A percentile compares a stretch with the other conserved stretches of the same genome.
Evolutionary conservation across 1,284 basidiomycete species (phyloP).

Genomic region (Microbotryum silenes-acaulis): DNA sequence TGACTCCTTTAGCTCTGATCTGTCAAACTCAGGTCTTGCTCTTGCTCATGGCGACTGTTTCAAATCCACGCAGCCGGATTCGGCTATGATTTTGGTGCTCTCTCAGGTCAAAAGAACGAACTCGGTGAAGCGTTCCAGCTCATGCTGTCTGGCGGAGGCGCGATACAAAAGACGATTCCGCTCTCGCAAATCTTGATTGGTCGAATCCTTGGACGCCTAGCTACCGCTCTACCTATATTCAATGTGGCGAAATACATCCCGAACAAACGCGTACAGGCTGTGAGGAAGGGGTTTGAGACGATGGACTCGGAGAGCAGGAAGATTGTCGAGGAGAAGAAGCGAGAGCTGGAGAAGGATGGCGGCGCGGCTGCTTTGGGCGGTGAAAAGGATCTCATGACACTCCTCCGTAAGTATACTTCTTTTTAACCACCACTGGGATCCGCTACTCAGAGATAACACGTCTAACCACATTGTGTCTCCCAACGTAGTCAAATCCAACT

Average conservation of each 20-base stretch:
- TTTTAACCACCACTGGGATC: no score
- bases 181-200: no score
- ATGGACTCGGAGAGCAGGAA: slow-evolving; percentile 31
- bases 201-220: no score
- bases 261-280: background rate
- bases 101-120: slow-evolving; percentile 32
- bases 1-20: no score
- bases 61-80: slow-evolving; percentile 17
- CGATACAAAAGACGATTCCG: no score
- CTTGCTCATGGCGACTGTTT: no score
- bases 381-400: slow-evolving; percentile 33
- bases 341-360: slow-evolving; percentile 21
- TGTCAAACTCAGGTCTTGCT: no score
- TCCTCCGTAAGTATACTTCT: slow-evolving; percentile 26
- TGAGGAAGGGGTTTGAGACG: background rate
- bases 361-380: slow-evolving; percentile 14
- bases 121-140: slow-evolving; percentile 33
- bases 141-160: slow-evolving; percentile 13
- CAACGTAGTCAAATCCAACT: slow-evolving; percentile 17
- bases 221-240: background rate
- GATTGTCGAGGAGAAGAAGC: slow-evolving; percentile 34
- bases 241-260: slow-evolving; percentile 4
- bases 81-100: slow-evolving; percentile 32
- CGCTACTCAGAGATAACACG: no score
- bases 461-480: no score